phyloP scores from a whole-genome alignment of 768 basidiomycete genomes.

The Suillus bovinus region DNA sequence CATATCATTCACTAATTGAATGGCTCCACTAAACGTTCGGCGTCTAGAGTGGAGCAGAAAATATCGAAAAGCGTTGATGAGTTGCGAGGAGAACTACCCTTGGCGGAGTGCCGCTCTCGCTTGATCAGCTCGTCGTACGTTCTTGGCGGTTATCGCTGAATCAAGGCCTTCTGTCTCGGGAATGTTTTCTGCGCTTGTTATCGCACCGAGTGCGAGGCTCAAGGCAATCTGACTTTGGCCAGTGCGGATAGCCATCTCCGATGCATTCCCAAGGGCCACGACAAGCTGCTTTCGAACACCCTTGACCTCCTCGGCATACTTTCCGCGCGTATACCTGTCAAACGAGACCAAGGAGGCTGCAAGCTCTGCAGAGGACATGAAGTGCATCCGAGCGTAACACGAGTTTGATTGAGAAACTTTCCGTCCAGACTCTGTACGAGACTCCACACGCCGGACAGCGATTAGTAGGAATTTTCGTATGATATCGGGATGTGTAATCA shows the following conservation, averaged over 20 bases:
- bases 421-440: slow-evolving; percentile 26
- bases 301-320: slow-evolving; percentile 16
- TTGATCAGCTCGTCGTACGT: slow-evolving; percentile 6
- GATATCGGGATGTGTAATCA: slow-evolving; percentile 20
- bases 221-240: slow-evolving; percentile 2
- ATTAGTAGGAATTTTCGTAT: slow-evolving; percentile 23
- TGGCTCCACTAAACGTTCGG: too few species aligned
- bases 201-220: slow-evolving; percentile 5
- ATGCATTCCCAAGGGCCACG: slow-evolving; percentile 34
- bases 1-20: too few species aligned
- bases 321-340: slow-evolving; percentile 27
- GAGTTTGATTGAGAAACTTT: slow-evolving; percentile 18
- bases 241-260: slow-evolving; percentile 28
- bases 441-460: slow-evolving; percentile 19
- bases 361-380: slow-evolving; percentile 31
- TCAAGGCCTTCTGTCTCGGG: slow-evolving; percentile 3
- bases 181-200: slow-evolving; percentile 1
- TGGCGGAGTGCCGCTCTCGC: slow-evolving; percentile 3
- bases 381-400: slow-evolving; percentile 26
- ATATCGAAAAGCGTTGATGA: neutral
- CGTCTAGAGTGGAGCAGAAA: neutral
- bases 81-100: neutral
- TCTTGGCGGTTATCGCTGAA: neutral
- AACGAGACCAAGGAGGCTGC: slow-evolving; percentile 30
- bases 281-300: slow-evolving; percentile 31